Conservation (phyloP, 2,329 filamentous ascomycete species). For the Huntiella bhutanensis region DNA sequence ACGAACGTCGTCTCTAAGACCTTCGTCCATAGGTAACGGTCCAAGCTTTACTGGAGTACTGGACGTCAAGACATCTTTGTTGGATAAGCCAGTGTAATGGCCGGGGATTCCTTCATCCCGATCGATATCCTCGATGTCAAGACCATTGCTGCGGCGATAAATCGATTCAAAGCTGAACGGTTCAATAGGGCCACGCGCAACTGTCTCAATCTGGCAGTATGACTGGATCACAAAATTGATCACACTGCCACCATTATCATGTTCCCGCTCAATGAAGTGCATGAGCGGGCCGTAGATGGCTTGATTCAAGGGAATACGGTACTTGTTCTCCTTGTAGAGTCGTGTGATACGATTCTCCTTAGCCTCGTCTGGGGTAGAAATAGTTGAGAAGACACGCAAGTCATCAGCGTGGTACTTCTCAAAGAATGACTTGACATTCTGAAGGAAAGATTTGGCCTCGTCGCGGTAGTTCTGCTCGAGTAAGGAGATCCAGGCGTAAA, state of each 20-base stretch:
- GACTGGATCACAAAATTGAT: constrained; percentile 54
- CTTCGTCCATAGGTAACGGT: constrained; percentile 62
- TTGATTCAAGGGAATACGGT: constrained; percentile 73
- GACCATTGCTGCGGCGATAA: constrained; percentile 35
- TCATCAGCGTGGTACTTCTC: constrained; percentile 65
- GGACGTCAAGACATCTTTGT: constrained; percentile 39
- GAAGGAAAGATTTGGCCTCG: constrained; percentile 58
- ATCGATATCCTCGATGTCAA: constrained; percentile 44
- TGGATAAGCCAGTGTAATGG: constrained; percentile 40
- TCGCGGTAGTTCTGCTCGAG: constrained; percentile 50
- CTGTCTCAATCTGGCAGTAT: constrained; percentile 38
- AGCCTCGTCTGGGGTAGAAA: constrained; percentile 62
- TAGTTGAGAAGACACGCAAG: constrained; percentile 50
- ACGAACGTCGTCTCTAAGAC: constrained; percentile 68
- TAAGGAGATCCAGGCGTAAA: constrained; percentile 78
- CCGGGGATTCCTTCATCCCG: constrained; percentile 47
- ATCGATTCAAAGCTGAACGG: constrained; percentile 45
- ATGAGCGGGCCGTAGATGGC: constrained; percentile 68
- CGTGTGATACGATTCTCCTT: constrained; percentile 58
- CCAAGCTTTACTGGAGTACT: constrained; percentile 52
- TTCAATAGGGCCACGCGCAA: constrained; percentile 42
- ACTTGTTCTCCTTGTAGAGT: constrained; percentile 71
- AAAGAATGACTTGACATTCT: constrained; percentile 48
- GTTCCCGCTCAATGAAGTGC: constrained; percentile 75
- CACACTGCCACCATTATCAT: constrained; percentile 59